phyloP scores from a whole-genome alignment of 2,329 filamentous ascomycete species.

The Aspergillus piperis region DNA sequence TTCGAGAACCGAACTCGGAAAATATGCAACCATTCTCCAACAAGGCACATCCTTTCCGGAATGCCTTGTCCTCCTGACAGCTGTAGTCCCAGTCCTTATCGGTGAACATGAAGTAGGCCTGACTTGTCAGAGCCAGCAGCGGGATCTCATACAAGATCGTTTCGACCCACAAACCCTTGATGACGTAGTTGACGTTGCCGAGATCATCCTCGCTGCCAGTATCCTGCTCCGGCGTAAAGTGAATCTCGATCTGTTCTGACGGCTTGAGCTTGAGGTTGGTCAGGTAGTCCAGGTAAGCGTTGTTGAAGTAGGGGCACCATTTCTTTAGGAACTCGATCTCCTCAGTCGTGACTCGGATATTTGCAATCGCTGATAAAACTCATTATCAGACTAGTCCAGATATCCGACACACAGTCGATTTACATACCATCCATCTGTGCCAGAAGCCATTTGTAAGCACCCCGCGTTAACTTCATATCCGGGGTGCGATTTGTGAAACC shows the following conservation, averaged over 20 bases:
- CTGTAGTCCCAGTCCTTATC: constrained; percentile 90
- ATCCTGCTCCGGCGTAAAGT: constrained; percentile 60
- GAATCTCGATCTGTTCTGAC: constrained; percentile 72
- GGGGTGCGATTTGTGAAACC: constrained; percentile 94
- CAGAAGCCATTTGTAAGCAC: constrained; percentile 81
- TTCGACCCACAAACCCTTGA: constrained; percentile 84
- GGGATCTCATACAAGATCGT: constrained; percentile 99
- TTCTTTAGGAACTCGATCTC: constrained; percentile 77
- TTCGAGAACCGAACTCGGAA: constrained; percentile 89
- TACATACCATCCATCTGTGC: constrained; percentile 74
- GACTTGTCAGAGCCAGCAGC: constrained; percentile 84
- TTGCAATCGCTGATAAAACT: constrained; percentile 66
- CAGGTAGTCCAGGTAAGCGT: constrained; percentile 78
- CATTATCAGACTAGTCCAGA: background rate
- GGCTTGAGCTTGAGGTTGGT: constrained; percentile 79
- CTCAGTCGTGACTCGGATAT: constrained; percentile 75
- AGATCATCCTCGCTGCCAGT: constrained; percentile 65
- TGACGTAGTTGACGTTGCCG: constrained; percentile 74
- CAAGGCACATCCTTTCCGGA: constrained; percentile 74
- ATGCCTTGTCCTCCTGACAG: constrained; percentile 82
- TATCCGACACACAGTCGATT: background rate
- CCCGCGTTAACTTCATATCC: constrained; percentile 83
- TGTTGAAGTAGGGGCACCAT: constrained; percentile 77
- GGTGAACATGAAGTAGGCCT: constrained; percentile 97
- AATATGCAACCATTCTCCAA: constrained; percentile 82